Conservation (phyloP, 2,329 filamentous ascomycete species). For the Sphaerulina musiva region DNA sequence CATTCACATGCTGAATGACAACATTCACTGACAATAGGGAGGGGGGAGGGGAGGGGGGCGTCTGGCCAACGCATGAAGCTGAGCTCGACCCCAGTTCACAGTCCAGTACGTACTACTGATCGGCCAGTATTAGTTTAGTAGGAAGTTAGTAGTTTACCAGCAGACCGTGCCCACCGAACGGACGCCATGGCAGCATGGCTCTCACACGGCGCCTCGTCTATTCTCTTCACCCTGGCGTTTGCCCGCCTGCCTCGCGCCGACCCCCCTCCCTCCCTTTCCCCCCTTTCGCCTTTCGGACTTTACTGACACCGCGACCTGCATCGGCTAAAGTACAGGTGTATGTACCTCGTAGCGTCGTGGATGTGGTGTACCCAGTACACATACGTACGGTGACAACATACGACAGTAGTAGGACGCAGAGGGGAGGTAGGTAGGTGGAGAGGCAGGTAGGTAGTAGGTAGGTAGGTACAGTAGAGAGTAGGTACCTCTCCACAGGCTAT, state of each 20-base stretch:
- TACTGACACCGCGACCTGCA: constrained; percentile 11
- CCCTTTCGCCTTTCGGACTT: background rate
- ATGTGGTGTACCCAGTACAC: no score
- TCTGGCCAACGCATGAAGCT: background rate
- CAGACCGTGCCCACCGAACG: background rate
- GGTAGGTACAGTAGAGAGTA: no score
- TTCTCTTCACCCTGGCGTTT: background rate
- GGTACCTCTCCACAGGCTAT: background rate
- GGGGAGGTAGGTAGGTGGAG: no score
- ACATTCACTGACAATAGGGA: background rate
- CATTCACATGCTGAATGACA: background rate
- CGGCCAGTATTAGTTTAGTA: background rate
- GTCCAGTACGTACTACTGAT: background rate
- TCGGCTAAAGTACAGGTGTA: background rate
- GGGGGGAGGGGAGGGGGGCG: no score
- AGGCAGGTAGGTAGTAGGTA: no score
- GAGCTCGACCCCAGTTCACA: background rate
- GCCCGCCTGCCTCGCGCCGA: background rate
- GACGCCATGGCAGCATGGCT: background rate
- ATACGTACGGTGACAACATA: no score
- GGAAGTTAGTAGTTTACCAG: background rate
- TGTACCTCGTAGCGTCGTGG: background rate
- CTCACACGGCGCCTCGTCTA: background rate
- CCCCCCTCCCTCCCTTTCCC: no score
- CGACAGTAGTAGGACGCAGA: no score